Evolutionary conservation across 202 grass and related monocot genomes (phyloP).

Genomic region (Setaria italica): DNA sequence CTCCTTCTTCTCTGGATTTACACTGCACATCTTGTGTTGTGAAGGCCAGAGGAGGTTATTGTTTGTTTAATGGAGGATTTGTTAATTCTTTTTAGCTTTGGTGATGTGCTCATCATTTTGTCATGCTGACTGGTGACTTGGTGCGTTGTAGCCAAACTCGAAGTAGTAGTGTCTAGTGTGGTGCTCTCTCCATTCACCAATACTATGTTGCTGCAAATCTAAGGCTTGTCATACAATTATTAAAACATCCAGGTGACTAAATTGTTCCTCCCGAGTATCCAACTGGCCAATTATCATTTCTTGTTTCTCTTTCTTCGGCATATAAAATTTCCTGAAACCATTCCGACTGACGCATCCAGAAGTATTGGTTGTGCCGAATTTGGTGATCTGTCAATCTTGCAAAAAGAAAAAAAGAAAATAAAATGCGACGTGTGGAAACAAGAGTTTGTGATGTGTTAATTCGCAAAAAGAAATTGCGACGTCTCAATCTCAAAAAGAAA

Average conservation of each 20-base stretch:
- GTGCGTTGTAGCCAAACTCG: neutral
- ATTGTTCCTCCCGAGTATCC: neutral
- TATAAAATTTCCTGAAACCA: neutral
- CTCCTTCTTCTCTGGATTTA: slow-evolving; percentile 31
- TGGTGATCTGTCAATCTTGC: neutral
- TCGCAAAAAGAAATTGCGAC: no score
- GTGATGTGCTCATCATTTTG: neutral
- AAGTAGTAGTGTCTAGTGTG: neutral
- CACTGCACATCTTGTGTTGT: slow-evolving; percentile 41
- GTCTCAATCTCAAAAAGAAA: neutral
- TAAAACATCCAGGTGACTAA: neutral
- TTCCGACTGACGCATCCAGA: neutral
- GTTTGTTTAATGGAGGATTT: slow-evolving; percentile 36
- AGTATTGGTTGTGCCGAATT: neutral
- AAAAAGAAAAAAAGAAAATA: neutral
- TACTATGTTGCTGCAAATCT: neutral
- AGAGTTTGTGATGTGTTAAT: neutral
- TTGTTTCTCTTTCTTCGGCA: neutral
- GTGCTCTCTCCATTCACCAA: neutral
- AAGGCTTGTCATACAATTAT: neutral
- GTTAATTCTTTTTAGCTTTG: slow-evolving; percentile 44
- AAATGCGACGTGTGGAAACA: neutral
- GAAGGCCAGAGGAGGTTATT: slow-evolving; percentile 10
- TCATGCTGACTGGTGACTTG: slow-evolving; percentile 19
- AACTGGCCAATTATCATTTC: neutral